Percentiles rank a stretch among this genome's conserved stretches.
Conservation (phyloP, 352 stramenopile species). For the Phytophthora fragariaefolia region DNA sequence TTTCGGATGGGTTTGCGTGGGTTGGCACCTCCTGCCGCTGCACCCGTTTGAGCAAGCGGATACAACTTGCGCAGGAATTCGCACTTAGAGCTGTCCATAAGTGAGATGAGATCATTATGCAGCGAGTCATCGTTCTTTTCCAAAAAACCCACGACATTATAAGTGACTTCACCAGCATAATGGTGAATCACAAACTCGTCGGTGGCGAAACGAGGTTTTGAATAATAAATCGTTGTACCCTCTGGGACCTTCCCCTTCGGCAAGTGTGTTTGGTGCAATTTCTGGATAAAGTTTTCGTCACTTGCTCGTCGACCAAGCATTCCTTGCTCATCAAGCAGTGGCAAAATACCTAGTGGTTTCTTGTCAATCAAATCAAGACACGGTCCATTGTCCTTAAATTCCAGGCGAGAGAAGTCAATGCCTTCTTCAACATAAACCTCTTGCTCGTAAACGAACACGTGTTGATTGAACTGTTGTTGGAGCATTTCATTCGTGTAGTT, state of each 20-base stretch:
- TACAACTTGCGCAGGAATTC: constrained; percentile 85
- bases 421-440: constrained; percentile 97
- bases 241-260: constrained; percentile 81
- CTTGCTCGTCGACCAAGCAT: constrained; percentile 92
- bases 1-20: constrained; percentile 76
- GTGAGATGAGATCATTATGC: constrained; percentile 88
- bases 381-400: constrained; percentile 94
- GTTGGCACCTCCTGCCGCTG: constrained; percentile 44
- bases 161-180: constrained; percentile 97
- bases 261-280: constrained; percentile 90
- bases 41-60: constrained; percentile 50
- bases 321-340: constrained; percentile 96
- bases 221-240: constrained; percentile 83
- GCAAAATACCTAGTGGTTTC: constrained; percentile 92
- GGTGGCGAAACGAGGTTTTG: constrained; percentile 86
- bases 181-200: constrained; percentile 97
- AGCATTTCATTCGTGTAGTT: constrained; percentile 98
- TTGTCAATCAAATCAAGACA: constrained; percentile 95
- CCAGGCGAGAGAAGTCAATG: constrained; percentile 91
- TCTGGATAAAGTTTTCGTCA: constrained; percentile 93
- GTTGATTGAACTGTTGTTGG: constrained; percentile 95
- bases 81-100: constrained; percentile 88
- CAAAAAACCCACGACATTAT: constrained; percentile 96
- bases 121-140: constrained; percentile 99
- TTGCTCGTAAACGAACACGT: constrained; percentile 98